Conservation (phyloP, 2,329 filamentous ascomycete genomes). For the Capronia epimyces region DNA sequence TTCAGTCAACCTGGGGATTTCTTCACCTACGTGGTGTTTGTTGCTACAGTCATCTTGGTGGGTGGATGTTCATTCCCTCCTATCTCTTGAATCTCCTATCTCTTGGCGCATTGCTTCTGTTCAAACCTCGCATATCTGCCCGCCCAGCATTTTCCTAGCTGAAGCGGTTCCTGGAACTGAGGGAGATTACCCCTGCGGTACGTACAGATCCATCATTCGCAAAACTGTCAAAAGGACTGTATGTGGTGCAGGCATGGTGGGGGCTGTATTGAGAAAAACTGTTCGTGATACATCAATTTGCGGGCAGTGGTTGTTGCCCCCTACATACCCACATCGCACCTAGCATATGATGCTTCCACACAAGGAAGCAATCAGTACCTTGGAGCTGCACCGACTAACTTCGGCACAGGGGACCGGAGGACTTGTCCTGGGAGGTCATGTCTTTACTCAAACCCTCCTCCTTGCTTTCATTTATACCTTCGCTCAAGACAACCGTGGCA, state of each 20-base stretch:
- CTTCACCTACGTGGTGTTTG: slow-evolving; percentile 72
- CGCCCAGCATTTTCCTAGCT: slow-evolving; percentile 65
- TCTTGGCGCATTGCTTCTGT: slow-evolving; percentile 18
- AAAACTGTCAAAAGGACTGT: slow-evolving; percentile 53
- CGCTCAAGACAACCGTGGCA: slow-evolving; percentile 75
- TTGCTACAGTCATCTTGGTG: slow-evolving; percentile 70
- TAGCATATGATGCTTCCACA: slow-evolving; percentile 14
- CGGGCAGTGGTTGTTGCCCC: slow-evolving; percentile 60
- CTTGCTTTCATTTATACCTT: slow-evolving; percentile 79
- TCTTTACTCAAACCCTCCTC: slow-evolving; percentile 56
- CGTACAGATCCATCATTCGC: slow-evolving; percentile 61
- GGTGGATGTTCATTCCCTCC: slow-evolving; percentile 40
- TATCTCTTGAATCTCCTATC: slow-evolving; percentile 23
- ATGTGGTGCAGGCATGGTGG: slow-evolving; percentile 69
- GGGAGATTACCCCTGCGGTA: slow-evolving; percentile 71
- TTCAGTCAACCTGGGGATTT: slow-evolving; percentile 73
- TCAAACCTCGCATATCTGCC: slow-evolving; percentile 68
- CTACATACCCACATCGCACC: slow-evolving; percentile 49
- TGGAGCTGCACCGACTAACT: slow-evolving; percentile 22
- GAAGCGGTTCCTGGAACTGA: slow-evolving; percentile 79
- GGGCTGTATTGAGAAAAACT: slow-evolving; percentile 67
- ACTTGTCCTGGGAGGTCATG: slow-evolving; percentile 31
- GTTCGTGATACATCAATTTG: slow-evolving; percentile 48
- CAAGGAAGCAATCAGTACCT: not conserved
- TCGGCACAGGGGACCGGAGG: slow-evolving; percentile 41